These are phyloP conservation scores for Exophiala sp. DNA, from an alignment of 2,329 filamentous ascomycete species.

Conservation along the genomic window DNA sequence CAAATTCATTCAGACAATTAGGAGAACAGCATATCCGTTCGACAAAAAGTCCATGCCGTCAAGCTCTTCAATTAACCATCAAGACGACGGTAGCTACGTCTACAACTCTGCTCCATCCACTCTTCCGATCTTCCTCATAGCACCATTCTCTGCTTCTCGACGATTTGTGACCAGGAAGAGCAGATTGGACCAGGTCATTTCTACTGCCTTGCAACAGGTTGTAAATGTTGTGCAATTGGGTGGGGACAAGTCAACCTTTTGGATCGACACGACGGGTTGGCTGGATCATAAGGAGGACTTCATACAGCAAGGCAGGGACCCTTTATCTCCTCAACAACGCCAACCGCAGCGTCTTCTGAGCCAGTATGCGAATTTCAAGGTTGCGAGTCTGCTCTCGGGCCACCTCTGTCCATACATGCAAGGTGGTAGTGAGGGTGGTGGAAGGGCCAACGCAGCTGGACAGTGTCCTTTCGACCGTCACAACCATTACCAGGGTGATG, in stretches of 20 bases:
- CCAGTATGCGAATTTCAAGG: conserved; percentile 36
- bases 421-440: background rate
- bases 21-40: conserved; percentile 29
- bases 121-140: conserved; percentile 38
- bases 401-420: conserved; percentile 37
- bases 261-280: conserved; percentile 42
- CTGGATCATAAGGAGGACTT: conserved; percentile 29
- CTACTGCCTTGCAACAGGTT: conserved; percentile 20
- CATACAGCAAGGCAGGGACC: conserved; percentile 24
- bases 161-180: conserved; percentile 33
- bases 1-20: conserved; percentile 35
- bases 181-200: conserved; percentile 10
- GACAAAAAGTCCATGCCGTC: conserved; percentile 10
- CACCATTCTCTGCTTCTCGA: conserved; percentile 35
- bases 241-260: conserved; percentile 37
- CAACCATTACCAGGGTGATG: conserved; percentile 30
- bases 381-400: conserved; percentile 36
- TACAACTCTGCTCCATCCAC: conserved; percentile 27
- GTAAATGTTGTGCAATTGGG: conserved; percentile 34
- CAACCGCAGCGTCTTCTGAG: conserved; percentile 11
- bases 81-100: conserved; percentile 21
- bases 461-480: conserved; percentile 36
- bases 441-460: background rate
- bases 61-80: background rate
- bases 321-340: conserved; percentile 26